Evolutionary conservation across 208 protist genomes (phyloP).

Genomic region (Leishmania braziliensis): DNA sequence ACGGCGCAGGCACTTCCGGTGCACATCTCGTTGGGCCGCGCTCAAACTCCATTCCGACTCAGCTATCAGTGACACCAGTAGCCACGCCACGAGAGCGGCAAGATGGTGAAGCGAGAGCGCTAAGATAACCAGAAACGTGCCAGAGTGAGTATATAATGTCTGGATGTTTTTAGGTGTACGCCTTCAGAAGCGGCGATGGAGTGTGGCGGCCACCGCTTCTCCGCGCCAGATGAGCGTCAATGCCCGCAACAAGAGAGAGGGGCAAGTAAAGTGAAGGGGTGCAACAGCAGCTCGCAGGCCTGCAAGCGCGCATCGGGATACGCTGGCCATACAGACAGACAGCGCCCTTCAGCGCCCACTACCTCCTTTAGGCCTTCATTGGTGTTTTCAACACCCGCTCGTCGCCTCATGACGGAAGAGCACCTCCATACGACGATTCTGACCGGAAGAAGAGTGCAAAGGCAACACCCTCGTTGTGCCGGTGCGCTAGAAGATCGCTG

Average conservation of each 20-base stretch:
- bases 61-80: neutral
- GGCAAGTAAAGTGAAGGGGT: neutral
- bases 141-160: neutral
- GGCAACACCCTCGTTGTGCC: neutral
- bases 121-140: neutral
- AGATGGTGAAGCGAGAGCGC: neutral
- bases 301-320: neutral
- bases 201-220: neutral
- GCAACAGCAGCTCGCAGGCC: neutral
- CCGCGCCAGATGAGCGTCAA: neutral
- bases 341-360: neutral
- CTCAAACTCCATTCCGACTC: slow-evolving; percentile 17
- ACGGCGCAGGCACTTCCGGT: neutral
- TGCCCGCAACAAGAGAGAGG: neutral
- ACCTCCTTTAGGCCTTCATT: neutral
- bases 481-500: neutral
- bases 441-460: neutral
- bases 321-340: neutral
- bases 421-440: neutral
- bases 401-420: neutral
- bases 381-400: neutral
- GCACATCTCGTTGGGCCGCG: slow-evolving; percentile 10
- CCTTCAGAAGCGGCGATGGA: neutral
- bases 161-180: neutral
- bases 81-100: neutral